Base-by-base conservation (phyloP, 2,329 filamentous ascomycete species). In the Remersonia thermophila region DNA sequence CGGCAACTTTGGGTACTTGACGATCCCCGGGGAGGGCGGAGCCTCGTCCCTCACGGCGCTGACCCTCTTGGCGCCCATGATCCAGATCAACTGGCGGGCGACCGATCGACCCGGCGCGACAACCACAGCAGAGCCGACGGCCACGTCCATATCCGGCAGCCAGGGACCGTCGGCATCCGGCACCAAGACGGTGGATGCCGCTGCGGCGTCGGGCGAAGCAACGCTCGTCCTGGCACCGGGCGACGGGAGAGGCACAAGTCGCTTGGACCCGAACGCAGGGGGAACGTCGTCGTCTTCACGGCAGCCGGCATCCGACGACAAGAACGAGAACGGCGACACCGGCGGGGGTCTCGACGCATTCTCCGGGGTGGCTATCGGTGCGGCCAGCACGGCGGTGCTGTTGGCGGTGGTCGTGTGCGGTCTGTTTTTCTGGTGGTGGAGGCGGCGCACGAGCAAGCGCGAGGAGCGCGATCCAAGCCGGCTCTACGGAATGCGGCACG, bases 61-160 rank as follows among this genome's bases (percentile, higher is more conserved):
- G 37, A 49, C 36, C 26, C 36, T 53, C 2, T 44, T 44, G 14
- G 50, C 51, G 2, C 48, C 49, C 12, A 49, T 53, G 47, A 47
- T 53, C 34, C 49, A 52, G 36, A 48, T 53, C 40, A 51, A 51
- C 43, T 52, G 43, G 40, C 49, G 52, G 29, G 47, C 44, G 37
- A 47, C 40, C 30, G 49, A 52, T 29, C 39, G 39, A 4, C 37
- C 38, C 17, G 16, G 30, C 4, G 25, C 42, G 10, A 15, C 37
- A 23, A 35, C 42, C 6, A 38, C 33, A 2, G 27, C 13, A 34
- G 38, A 40, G 7, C 33, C 32, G 0, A 27, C 35, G 13, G 30
- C 35, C 2, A 28, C 14, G 18, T 20, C 33, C 13, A 23, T 23
- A 12, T 23, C 4, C 18, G 10, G 16, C n/a, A 13, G 20, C 4